Evolutionary conservation across 1,284 basidiomycete genomes (phyloP), one percentile per base, ranked within the genome.

Genomic region (Apiotrichum montevideense): DNA sequence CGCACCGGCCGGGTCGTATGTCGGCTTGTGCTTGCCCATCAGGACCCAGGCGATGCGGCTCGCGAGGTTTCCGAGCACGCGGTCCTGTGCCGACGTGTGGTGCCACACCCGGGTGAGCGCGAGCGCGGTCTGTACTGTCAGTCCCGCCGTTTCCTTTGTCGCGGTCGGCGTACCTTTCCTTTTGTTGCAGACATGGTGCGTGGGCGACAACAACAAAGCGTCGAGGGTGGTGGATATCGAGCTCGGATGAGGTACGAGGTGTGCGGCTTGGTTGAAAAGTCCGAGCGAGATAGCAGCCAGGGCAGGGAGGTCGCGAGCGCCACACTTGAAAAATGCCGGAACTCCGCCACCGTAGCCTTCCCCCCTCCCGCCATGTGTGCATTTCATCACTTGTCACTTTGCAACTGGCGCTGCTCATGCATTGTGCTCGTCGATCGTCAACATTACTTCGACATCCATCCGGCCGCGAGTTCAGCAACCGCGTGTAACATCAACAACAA

Each of bases 1-100:
- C 40, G n/a, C 66, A 91, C 92, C 84, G 65, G 86, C 83, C 29
- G 90, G 91, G 77, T 98, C 91, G 68, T 91, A 98, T 51, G 96
- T 90, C 15, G 96, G 95, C 75, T 98, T 99, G 78, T 98, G 91
- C 80, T 98, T 98, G 73, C 96, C 96, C 94, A 98, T 98, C 55
- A 98, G 82, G 33, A 92, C 90, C 56, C 89, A 84, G 0, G 96
- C 96, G 70, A 98, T 96, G 46, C 90, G 85, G 67, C 90, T 87
- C 6, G 95, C 93, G 6, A 98, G 83, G 78, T 93, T 90, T 70
- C 95, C 96, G 14, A 98, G 82, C 15, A 95, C 81, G 45, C 94
- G 85, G 66, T 91, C 88, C 32, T 87, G 84, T 13, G 95, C 94
- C 66, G 94, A 88, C 61, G 95, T 90, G 63, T 91, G 89, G 75